These are phyloP conservation scores for Phytophthora nicotianae DNA, from an alignment of 352 stramenopile genomes.

Conservation along the genomic window DNA sequence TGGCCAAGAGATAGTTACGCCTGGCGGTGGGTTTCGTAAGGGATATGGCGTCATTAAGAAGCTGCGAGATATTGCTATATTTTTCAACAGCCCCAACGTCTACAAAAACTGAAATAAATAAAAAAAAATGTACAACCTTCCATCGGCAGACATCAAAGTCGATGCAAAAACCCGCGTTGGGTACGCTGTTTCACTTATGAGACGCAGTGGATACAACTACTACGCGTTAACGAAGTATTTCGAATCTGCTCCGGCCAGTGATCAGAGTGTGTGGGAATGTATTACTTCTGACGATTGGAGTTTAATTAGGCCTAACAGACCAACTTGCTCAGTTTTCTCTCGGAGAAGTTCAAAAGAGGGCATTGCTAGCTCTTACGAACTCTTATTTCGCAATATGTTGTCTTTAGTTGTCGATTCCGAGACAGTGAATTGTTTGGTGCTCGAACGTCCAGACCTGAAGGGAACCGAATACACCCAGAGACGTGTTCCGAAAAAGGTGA, in stretches of 20 bases:
- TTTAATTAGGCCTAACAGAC: conserved; percentile 5
- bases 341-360: conserved; percentile 13
- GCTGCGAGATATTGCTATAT: conserved; percentile 4
- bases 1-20: neutral
- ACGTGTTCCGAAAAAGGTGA: neutral
- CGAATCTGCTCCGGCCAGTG: neutral
- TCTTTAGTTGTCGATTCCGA: neutral
- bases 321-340: conserved; percentile 17
- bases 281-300: conserved; percentile 3
- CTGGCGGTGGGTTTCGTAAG: neutral
- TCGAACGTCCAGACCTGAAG: neutral
- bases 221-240: conserved; percentile 12
- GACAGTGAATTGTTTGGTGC: neutral
- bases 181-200: conserved; percentile 7
- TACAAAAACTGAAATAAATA: conserved; percentile 4
- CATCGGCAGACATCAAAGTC: neutral
- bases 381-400: conserved; percentile 9
- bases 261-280: neutral
- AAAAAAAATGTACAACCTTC: conserved; percentile 7
- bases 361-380: conserved; percentile 11
- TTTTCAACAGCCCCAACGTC: neutral
- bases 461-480: conserved; percentile 5
- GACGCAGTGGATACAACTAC: conserved; percentile 7
- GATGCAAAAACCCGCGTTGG: conserved; percentile 8
- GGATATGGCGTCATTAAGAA: conserved; percentile 6